A percentile compares a stretch with the other conserved stretches of the same genome.
phyloP scores from a whole-genome alignment of 2,329 filamentous ascomycete genomes.

The Nemania sp. region DNA sequence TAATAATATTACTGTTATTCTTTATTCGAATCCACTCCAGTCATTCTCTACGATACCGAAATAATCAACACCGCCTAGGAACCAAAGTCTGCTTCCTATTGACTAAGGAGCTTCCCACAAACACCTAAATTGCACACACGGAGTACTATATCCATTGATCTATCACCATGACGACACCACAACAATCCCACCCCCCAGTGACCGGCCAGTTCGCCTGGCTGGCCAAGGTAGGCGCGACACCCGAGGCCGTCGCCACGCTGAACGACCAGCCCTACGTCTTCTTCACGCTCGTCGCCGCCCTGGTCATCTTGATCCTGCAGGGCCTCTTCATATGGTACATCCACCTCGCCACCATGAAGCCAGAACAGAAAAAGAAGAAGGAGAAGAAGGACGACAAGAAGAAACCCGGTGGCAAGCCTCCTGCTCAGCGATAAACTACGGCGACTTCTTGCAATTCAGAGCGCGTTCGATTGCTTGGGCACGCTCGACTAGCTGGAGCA shows the following conservation, averaged over 20 bases:
- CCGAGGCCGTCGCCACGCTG: slow-evolving; percentile 68
- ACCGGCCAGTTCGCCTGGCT: slow-evolving; percentile 71
- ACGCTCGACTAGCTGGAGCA: background rate
- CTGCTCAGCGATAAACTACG: slow-evolving; percentile 43
- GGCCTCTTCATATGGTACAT: slow-evolving; percentile 67
- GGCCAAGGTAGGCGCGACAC: slow-evolving; percentile 66
- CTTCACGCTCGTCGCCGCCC: slow-evolving; percentile 66
- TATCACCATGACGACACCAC: slow-evolving; percentile 31
- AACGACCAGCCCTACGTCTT: slow-evolving; percentile 72
- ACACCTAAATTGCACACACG: background rate
- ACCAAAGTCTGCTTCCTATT: background rate
- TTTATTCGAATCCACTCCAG: background rate
- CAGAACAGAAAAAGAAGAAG: slow-evolving; percentile 69
- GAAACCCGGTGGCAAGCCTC: slow-evolving; percentile 50
- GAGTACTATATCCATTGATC: background rate
- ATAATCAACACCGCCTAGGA: slow-evolving; percentile 13
- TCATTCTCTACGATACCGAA: slow-evolving; percentile 1
- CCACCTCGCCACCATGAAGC: slow-evolving; percentile 70
- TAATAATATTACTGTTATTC: slow-evolving; percentile 30
- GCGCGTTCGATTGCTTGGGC: background rate
- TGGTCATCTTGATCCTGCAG: slow-evolving; percentile 62
- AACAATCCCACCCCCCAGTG: slow-evolving; percentile 35
- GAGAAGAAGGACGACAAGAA: slow-evolving; percentile 57
- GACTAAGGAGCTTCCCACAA: background rate
- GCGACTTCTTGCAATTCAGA: background rate